Evolutionary conservation across 1,284 basidiomycete genomes (phyloP), one percentile per base, ranked within the genome.

Genomic region (Naganishia liquefaciens): DNA sequence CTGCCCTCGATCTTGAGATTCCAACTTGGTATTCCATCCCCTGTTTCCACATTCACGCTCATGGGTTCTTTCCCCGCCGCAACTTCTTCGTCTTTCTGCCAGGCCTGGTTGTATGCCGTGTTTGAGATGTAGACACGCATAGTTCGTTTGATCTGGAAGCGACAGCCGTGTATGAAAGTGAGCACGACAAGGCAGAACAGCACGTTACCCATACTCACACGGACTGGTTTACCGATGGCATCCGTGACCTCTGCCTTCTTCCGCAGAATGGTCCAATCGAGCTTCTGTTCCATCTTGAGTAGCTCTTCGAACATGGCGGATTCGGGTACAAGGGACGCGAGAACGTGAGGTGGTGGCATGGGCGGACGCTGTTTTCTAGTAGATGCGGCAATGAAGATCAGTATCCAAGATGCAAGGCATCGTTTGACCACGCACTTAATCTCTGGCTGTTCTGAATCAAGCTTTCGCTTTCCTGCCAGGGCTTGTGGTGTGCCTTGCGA

Each of bases 181-280:
- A 54, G 68, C 9, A 37, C 4, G 33, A 9, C 13, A 13, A 13
- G 33, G 13, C 4, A 37, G 9, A 2, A 10, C 33, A 11, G 33
- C 33, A 13, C 33, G 33, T 37, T 37, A 10, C 33, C 33, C 33
- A 13, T 37, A 37, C 33, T 37, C 66, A 80, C 81, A 69, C 78
- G 75, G 6, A 78, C 73, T 9, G 80, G 77, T 66, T 79, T 74
- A 21, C 77, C 77, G 51, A 93, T 75, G 23, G 90, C 85, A 75
- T 96, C 93, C 73, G 90, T 88, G 47, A 95, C 86, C 75, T 98
- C 95, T 13, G 90, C 89, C 69, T 85, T 87, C 77, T 96, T 96
- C 70, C 95, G 83, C 70, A 87, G 87, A 79, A 96, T 87, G 5
- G 91, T 95, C 95, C 95, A 98, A 78, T 98, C 94, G 11, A 98